Conservation (phyloP, 2,329 filamentous ascomycete genomes). For the Arachnomyces sp. region DNA sequence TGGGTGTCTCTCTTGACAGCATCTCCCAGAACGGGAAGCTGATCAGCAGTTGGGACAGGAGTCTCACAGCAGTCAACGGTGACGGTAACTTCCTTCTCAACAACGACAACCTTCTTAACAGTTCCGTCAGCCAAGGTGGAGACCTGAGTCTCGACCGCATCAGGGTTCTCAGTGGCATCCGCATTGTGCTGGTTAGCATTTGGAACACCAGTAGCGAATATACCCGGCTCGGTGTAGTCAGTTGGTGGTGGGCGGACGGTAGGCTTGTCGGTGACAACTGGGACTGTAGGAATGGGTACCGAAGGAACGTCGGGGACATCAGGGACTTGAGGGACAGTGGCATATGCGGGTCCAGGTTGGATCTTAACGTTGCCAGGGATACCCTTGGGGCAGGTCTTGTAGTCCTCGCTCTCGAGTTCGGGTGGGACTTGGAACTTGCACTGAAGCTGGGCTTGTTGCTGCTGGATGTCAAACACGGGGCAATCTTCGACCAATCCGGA, state of each 20-base stretch:
- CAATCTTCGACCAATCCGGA: constrained; percentile 68
- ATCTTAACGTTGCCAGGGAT: constrained; percentile 61
- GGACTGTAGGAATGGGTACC: constrained; percentile 1
- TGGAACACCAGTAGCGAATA: too few relatives aligned
- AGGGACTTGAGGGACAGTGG: constrained; percentile 10
- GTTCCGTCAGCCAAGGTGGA: too few relatives aligned
- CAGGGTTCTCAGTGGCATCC: too few relatives aligned
- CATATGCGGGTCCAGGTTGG: constrained; percentile 36
- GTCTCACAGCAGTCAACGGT: too few relatives aligned
- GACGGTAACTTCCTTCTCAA: too few relatives aligned
- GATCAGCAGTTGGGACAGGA: too few relatives aligned
- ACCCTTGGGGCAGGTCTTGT: constrained; percentile 45
- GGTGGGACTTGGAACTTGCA: constrained; percentile 59
- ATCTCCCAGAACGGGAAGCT: too few relatives aligned
- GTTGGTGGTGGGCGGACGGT: neutral
- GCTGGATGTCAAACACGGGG: constrained; percentile 63
- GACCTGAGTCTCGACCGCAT: too few relatives aligned
- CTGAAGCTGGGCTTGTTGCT: constrained; percentile 43
- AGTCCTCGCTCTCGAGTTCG: constrained; percentile 52
- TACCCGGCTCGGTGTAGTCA: too few relatives aligned
- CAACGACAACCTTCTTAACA: too few relatives aligned
- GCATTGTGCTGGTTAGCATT: too few relatives aligned
- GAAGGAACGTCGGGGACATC: neutral
- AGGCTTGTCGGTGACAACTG: neutral
- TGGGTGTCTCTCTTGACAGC: too few relatives aligned